These are phyloP conservation scores for Aspergillus tanneri DNA, from an alignment of 2,329 filamentous ascomycete species.

Conservation along the genomic window DNA sequence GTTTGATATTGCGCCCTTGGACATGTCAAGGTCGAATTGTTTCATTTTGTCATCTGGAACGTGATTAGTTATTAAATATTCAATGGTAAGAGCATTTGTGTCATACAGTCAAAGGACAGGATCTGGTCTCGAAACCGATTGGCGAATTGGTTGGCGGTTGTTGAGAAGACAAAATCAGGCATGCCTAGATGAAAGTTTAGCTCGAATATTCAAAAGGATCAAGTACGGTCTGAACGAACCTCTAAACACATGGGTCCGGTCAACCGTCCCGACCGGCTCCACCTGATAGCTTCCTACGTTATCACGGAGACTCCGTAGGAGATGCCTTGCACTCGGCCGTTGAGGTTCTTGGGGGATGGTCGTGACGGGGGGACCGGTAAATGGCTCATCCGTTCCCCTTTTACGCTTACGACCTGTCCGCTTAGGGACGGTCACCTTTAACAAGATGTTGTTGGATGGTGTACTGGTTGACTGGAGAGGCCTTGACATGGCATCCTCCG, in stretches of 20 bases:
- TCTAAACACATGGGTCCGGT: constrained; percentile 82
- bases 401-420: constrained; percentile 84
- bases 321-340: constrained; percentile 27
- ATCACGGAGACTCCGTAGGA: constrained; percentile 60
- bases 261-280: constrained; percentile 69
- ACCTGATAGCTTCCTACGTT: constrained; percentile 66
- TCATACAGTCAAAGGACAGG: constrained; percentile 67
- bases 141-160: constrained; percentile 67
- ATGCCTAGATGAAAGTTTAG: constrained; percentile 49
- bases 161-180: constrained; percentile 82
- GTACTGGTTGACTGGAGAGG: constrained; percentile 75
- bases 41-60: constrained; percentile 56
- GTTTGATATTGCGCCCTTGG: constrained; percentile 57
- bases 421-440: constrained; percentile 84
- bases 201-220: neutral
- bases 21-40: constrained; percentile 66
- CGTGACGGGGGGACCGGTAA: constrained; percentile 48
- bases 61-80: neutral
- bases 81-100: neutral
- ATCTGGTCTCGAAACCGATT: constrained; percentile 69
- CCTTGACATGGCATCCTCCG: constrained; percentile 74
- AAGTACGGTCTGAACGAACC: constrained; percentile 41
- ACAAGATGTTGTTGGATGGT: constrained; percentile 75
- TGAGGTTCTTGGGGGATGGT: constrained; percentile 18
- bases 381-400: constrained; percentile 69